Evolutionary conservation across 495 filamentous ascomycete genomes (phyloP), one percentile per base, ranked within the genome.

Genomic region (Trypethelium eluteriae): DNA sequence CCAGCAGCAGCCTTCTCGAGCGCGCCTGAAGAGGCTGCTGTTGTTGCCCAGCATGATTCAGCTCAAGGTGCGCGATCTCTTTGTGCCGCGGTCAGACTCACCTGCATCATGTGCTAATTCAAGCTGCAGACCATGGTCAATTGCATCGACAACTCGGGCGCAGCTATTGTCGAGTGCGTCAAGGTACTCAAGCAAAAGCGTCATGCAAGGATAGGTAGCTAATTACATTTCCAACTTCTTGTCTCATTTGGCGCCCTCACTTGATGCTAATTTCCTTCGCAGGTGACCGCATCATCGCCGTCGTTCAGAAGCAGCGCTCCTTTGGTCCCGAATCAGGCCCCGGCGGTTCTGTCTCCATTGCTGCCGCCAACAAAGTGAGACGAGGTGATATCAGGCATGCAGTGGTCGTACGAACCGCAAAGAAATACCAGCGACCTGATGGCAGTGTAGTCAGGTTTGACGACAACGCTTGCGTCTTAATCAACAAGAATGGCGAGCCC

Each of bases 61-160:
- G 84, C 82, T 98, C 81, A 98, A 98, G 91, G 94, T 94, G 73
- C 59, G 72, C 35, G 11, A 18, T 39, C 38, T 5, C 62, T 4
- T 4, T 41, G 49, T n/a, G 41, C 16, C 49, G 11, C 49, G 5
- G 49, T 59, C 53, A 59, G 53, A 18, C 49, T 16, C 34, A 57
- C 65, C 47, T 61, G 32, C n/a, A 67, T 32, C 47, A 34, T 2
- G 53, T 36, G 53, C 36, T 64, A 50, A 59, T 73, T 66, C 14
- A 3, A 9, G 25, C 38, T 56, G 36, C 75, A 99, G 95, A 90
- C 93, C 78, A 89, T 99, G 88, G 83, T 98, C 69, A 97, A 92
- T 77, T 98, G 95, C 86, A 97, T 99, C 86, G 95, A 99, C 88
- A 99, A 99, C 83, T 97, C 95, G 62, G 95, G 95, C 75, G 95